Evolutionary conservation across 78 protist species (phyloP), one percentile per base, ranked within the genome.

Genomic region (Planoprotostelium fungivorum): DNA sequence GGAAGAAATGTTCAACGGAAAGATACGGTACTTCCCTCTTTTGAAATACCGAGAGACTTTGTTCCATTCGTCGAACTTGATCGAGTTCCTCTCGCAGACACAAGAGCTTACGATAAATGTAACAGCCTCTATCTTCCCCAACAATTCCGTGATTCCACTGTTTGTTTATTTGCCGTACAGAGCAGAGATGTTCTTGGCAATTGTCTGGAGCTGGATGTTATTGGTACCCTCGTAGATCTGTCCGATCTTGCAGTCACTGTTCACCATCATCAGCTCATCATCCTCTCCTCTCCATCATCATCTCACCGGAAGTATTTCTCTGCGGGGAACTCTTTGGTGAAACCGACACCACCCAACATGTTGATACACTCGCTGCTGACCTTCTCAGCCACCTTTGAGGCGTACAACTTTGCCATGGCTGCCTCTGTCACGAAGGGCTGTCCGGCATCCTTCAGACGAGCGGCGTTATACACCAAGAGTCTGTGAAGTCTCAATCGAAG

Each of bases 281-380:
- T 95, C 83, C 94, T 95, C 85, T 93, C 92, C 0, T n/a, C n/a
- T n/a, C n/a, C n/a, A n/a, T n/a, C 96, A 92, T 84, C 95, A 97
- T 39, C 97, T 51, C 73, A 51, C 73, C 73, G 88, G 94, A 96
- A 98, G 88, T 88, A 91, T 37, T 97, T 92, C 91, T 98, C 99
- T 28, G 96, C 98, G 0, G 94, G 97, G 90, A 93, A 96, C 84
- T 97, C 98, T 87, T 93, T 93, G 28, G 97, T 96, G 87, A 95
- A 97, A 38, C 99, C 99, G 93, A 98, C 98, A 36, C 99, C 99
- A 1, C 99, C 99, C 38, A 97, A 37, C 92, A 93, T 90, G 87
- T 97, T 96, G 37, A 98, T 92, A 28, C 93, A 90, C 35, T 90
- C 87, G 1, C 91, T 38, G 1, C 96, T 36, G 10, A 90, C 93